Base-by-base conservation (phyloP, 495 filamentous ascomycete genomes). In the Podospora didyma region DNA sequence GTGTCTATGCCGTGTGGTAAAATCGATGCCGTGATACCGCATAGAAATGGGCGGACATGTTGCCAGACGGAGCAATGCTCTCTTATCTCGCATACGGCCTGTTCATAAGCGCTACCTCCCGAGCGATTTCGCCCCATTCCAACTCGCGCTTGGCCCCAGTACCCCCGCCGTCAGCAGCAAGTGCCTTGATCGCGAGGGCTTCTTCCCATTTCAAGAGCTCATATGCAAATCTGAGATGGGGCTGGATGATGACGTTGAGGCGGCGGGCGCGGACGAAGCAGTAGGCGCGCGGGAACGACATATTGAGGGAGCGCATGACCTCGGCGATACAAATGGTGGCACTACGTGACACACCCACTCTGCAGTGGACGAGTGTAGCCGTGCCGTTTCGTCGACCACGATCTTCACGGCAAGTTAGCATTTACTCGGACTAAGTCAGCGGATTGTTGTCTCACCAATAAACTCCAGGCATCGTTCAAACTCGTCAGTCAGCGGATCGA, bases 241-340 rank as follows among this genome's bases (percentile, higher is more conserved):
- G 82, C 65, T 85, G 81, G 57, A 84, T 83, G 57, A 87, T 86
- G 55, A 86, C 81, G 56, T 84, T 84, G 19, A 98, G 81, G 26
- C 94, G 81, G 37, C 94, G 82, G 37, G 94, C 94, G 2, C 94
- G 87, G 23, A 98, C 94, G 72, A 89, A 98, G 69, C 94, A 98
- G 69, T 98, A 98, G 46, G 94, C 94, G 46, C 89, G 80, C 16
- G 94, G 90, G 66, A 97, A 96, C 3, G 90, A 94, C 47, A 97
- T 74, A 24, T 82, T 76, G 26, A 87, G 67, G 7, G 85, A 76
- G 12, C 86, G 82, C 94, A 98, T 98, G 20, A 97, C 93, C 72
- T 97, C 92, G 31, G 94, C 94, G 64, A 98, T 97, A 73, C 94
- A 97, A 67, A 98, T 96, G 7, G 94, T 98, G 20, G 94, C 94